Conservation (phyloP, 202 grass and related monocot genomes). For the Zizania palustris region DNA sequence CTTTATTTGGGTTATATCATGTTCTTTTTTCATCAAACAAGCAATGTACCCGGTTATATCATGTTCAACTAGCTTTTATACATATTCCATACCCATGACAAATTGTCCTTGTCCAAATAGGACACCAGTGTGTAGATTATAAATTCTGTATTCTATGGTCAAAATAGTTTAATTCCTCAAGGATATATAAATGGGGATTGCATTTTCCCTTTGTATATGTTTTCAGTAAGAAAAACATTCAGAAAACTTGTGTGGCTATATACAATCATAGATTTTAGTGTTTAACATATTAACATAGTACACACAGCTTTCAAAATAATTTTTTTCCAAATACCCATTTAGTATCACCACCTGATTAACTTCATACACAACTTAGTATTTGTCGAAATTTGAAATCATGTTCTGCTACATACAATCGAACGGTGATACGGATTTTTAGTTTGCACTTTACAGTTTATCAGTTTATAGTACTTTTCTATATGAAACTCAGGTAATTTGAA, state of each 20-base stretch:
- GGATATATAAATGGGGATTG: conserved; percentile 6
- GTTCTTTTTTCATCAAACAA: neutral
- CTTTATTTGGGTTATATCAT: neutral
- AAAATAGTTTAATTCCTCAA: neutral
- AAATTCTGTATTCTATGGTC: neutral
- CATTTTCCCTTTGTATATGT: neutral
- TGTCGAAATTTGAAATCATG: neutral
- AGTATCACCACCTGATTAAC: conserved; percentile 16
- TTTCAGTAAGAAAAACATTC: conserved; percentile 8
- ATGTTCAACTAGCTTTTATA: neutral
- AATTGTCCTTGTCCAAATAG: neutral
- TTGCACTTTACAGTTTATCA: conserved; percentile 5
- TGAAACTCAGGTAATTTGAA: conserved; percentile 17
- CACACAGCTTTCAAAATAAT: conserved; percentile 12
- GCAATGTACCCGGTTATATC: neutral
- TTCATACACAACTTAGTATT: neutral
- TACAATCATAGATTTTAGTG: neutral
- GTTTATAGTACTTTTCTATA: neutral
- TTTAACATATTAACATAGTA: neutral
- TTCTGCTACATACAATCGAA: conserved; percentile 32
- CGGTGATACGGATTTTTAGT: neutral
- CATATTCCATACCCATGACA: neutral
- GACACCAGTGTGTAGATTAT: neutral
- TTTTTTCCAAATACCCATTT: conserved; percentile 12
- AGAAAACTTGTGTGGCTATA: neutral